Evolutionary conservation across 441 rosid genomes (phyloP), one percentile per base, ranked within the genome.

Genomic region (Mallotus japonicus): DNA sequence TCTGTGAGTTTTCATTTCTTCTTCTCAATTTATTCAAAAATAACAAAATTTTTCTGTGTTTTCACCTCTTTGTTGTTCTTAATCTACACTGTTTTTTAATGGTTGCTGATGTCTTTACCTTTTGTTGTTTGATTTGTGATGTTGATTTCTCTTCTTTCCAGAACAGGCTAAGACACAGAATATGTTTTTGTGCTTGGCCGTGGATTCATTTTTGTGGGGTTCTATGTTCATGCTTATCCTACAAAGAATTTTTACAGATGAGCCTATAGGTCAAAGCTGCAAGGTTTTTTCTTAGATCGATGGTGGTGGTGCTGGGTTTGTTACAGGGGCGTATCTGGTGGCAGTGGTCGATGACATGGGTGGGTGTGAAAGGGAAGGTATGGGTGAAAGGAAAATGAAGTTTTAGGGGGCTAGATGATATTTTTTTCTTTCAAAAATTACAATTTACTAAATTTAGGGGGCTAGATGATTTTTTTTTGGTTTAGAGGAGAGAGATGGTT

Each of bases 21-120:
- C 85, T 77, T 77, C 79, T 67, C 53, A 70, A 57, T 78, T 70
- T 77, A 79, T 73, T 81, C 82, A 42, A 24, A 24, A 87, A 87
- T 87, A 83, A 85, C 83, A 77, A 75, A 70, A 73, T 40, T 69
- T 75, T 71, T 32, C 70, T 24, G 64, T 73, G 67, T 74, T 70
- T 74, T 59, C 70, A 62, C 62, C 28, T 62, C 13, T 22, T 72
- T 62, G 58, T 51, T 65, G 69, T 59, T 62, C 32, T 60, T 71
- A 34, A 64, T 28, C 46, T 63, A n/a, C 14, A 8, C 2, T 67
- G 65, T 63, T 40, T 50, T 63, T 53, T 65, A 20, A 53, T 61
- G 49, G 72, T 69, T 59, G 47, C 47, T 3, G 6, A 37, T 0
- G 13, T 19, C 2, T 17, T 37, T 40, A 13, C 22, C 24, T 42